phyloP scores from a whole-genome alignment of 2,329 filamentous ascomycete species.

The Aspergillus vadensis region DNA sequence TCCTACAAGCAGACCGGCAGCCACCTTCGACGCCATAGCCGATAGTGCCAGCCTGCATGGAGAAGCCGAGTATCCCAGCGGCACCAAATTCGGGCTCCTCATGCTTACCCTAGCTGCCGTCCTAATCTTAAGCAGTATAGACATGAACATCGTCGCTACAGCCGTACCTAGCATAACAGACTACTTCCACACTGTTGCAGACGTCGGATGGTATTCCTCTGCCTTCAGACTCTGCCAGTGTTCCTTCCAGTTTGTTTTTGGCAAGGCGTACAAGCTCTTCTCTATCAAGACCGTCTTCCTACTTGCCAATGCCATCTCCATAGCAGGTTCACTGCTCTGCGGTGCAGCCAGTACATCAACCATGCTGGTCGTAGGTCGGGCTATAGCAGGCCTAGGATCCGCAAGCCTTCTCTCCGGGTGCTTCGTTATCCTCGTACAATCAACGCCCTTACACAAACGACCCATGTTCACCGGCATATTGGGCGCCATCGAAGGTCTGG shows the following conservation, averaged over 20 bases:
- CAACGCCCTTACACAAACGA: conserved; percentile 29
- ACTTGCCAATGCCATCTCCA: conserved; percentile 22
- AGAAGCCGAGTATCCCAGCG: conserved; percentile 16
- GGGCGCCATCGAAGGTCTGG: conserved; percentile 29
- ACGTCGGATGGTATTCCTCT: conserved; percentile 35
- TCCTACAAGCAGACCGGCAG: not conserved
- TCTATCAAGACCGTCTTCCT: conserved; percentile 31
- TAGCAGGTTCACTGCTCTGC: conserved; percentile 25
- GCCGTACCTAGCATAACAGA: conserved; percentile 36
- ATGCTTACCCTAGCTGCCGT: conserved; percentile 28
- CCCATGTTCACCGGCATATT: conserved; percentile 30
- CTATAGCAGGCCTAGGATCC: conserved; percentile 32
- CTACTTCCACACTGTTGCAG: conserved; percentile 29
- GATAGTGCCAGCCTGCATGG: not conserved
- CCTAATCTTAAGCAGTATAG: conserved; percentile 32
- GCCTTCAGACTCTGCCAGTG: conserved; percentile 26
- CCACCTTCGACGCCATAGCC: not conserved
- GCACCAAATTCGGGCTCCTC: conserved; percentile 19
- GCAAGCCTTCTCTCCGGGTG: conserved; percentile 23
- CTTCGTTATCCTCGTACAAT: conserved; percentile 17
- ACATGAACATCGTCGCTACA: conserved; percentile 36
- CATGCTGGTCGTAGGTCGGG: conserved; percentile 33
- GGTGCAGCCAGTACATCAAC: conserved; percentile 19
- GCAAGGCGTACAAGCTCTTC: conserved; percentile 37
- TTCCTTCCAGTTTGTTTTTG: conserved; percentile 27